Percentiles rank a stretch among this genome's conserved stretches.
Conservation (phyloP, 257 asterid genomes). For the Solanum sitiens region DNA sequence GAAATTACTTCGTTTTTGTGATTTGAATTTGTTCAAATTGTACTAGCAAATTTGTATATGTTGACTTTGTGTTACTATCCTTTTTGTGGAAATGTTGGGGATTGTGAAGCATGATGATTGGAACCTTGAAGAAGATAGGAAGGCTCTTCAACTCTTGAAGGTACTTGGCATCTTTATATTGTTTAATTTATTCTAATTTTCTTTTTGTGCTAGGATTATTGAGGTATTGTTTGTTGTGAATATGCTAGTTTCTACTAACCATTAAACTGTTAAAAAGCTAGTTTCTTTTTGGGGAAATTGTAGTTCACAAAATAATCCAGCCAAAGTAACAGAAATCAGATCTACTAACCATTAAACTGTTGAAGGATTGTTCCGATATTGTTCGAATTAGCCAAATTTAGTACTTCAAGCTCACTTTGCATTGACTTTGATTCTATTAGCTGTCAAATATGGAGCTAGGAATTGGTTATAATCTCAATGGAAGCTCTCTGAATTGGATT, state of each 20-base stretch:
- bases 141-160: constrained; percentile 75
- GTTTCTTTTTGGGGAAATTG: neutral
- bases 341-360: neutral
- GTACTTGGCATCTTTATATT: constrained; percentile 14
- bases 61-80: neutral
- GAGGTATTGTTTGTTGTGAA: neutral
- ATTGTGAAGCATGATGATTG: constrained; percentile 78
- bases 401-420: neutral
- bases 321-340: neutral
- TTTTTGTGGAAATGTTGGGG: neutral
- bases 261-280: neutral
- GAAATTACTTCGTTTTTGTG: neutral
- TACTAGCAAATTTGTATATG: neutral
- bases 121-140: constrained; percentile 72
- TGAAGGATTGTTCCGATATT: neutral
- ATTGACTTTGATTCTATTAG: neutral
- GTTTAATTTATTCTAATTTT: neutral
- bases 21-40: neutral
- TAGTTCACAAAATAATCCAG: neutral
- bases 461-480: neutral
- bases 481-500: neutral
- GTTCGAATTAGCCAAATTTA: neutral
- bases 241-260: neutral
- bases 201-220: neutral
- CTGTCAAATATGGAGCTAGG: neutral